Conservation (phyloP, 2,329 filamentous ascomycete species). For the Curvularia sp. region DNA sequence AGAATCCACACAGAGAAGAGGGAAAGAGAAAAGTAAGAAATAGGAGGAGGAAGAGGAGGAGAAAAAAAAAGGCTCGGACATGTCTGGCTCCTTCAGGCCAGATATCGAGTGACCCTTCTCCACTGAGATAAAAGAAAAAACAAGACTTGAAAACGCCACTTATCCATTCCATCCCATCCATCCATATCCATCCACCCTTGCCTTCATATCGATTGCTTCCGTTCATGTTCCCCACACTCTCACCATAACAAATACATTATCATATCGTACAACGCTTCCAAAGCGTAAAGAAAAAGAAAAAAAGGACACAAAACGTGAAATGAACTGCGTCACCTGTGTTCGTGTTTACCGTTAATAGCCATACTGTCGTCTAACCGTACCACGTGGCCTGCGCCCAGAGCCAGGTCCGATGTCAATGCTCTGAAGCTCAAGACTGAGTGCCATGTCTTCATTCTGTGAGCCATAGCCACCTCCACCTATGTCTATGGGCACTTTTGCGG, state of each 20-base stretch:
- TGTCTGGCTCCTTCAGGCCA: slow-evolving; percentile 9
- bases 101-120: slow-evolving; percentile 10
- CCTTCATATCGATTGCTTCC: not conserved
- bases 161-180: not conserved
- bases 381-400: slow-evolving; percentile 29
- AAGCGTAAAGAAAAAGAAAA: slow-evolving; percentile 2
- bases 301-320: not conserved
- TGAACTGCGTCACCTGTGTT: not conserved
- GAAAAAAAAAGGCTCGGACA: slow-evolving; percentile 8
- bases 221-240: not conserved
- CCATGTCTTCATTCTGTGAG: slow-evolving; percentile 50
- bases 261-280: slow-evolving; percentile 17
- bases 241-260: slow-evolving; percentile 4
- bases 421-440: slow-evolving; percentile 74
- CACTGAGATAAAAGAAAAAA: not conserved
- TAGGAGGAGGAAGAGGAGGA: not conserved
- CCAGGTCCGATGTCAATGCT: slow-evolving; percentile 56
- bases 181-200: no score
- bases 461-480: slow-evolving; percentile 18
- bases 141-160: not conserved
- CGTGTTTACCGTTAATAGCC: slow-evolving; percentile 17
- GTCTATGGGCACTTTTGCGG: slow-evolving; percentile 71
- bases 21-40: not conserved
- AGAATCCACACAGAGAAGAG: not conserved
- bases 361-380: slow-evolving; percentile 23